These are phyloP conservation scores for Incumbomyces lentus DNA, from an alignment of 2,329 filamentous ascomycete genomes.

Conservation along the genomic window DNA sequence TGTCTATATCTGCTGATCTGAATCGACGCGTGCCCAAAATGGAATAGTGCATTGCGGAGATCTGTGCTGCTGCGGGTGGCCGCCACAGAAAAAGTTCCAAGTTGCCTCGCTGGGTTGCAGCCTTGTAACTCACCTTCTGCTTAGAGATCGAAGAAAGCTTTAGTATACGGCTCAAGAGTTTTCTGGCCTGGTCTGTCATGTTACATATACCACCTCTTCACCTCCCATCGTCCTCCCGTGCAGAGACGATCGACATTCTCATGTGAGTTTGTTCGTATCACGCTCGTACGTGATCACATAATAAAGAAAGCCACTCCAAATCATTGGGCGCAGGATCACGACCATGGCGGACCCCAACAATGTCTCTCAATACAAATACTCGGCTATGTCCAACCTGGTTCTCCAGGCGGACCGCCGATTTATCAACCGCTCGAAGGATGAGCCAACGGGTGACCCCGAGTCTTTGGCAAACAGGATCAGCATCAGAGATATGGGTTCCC, in stretches of 20 bases:
- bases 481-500: constrained; percentile 86
- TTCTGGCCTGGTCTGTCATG: too few relatives aligned
- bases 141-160: background rate
- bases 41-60: background rate
- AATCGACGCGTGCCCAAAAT: background rate
- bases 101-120: background rate
- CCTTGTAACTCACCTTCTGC: background rate
- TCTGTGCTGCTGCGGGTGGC: background rate
- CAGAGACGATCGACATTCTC: too few relatives aligned
- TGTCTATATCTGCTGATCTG: too few relatives aligned
- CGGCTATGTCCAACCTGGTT: constrained; percentile 99
- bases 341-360: constrained; percentile 62
- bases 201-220: too few relatives aligned
- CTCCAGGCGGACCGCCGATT: constrained; percentile 98
- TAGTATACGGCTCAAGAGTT: background rate
- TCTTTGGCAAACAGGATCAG: constrained; percentile 89
- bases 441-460: constrained; percentile 93
- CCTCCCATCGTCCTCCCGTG: too few relatives aligned
- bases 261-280: background rate
- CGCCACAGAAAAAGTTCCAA: background rate
- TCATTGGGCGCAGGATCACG: constrained; percentile 4
- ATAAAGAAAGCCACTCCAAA: background rate
- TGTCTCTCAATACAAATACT: constrained; percentile 97
- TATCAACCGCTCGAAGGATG: constrained; percentile 81
- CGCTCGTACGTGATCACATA: background rate